phyloP scores from a whole-genome alignment of 2,329 filamentous ascomycete genomes.

The Amphichorda felina region DNA sequence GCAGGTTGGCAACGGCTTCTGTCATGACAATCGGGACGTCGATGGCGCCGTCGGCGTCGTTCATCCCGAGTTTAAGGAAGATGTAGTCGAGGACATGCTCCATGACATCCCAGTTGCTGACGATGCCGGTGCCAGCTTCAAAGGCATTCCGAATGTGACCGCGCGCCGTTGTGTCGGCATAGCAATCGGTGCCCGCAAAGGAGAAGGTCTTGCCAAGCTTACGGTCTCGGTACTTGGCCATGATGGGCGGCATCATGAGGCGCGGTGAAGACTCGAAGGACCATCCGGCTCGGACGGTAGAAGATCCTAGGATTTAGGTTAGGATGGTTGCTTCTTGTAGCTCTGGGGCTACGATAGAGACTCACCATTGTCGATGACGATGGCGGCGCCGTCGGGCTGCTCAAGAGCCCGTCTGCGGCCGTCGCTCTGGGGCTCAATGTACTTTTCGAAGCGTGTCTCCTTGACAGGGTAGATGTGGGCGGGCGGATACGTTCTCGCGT shows the following conservation, averaged over 20 bases:
- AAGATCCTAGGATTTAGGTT: constrained; percentile 55
- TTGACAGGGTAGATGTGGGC: constrained; percentile 48
- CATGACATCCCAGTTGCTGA: constrained; percentile 97
- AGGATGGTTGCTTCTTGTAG: neutral
- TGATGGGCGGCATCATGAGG: constrained; percentile 73
- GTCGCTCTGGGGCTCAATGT: constrained; percentile 43
- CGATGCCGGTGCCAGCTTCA: constrained; percentile 78
- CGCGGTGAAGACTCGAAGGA: constrained; percentile 80
- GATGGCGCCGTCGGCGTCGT: constrained; percentile 60
- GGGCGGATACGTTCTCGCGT: constrained; percentile 34
- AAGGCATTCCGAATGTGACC: constrained; percentile 87
- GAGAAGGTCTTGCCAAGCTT: constrained; percentile 87
- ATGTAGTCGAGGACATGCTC: constrained; percentile 90
- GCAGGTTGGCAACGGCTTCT: constrained; percentile 82
- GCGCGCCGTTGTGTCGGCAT: constrained; percentile 83
- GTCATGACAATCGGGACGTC: constrained; percentile 90
- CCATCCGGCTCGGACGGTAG: constrained; percentile 84
- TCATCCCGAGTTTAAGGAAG: constrained; percentile 86
- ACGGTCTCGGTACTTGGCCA: constrained; percentile 89
- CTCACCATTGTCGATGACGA: constrained; percentile 95
- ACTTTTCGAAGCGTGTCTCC: constrained; percentile 49
- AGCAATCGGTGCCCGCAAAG: constrained; percentile 87
- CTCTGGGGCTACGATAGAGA: too few relatives aligned
- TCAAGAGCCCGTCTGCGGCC: constrained; percentile 59
- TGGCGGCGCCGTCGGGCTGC: constrained; percentile 51